Evolutionary conservation across 164 flowering plant species (phyloP), one percentile per base, ranked within the genome.

Genomic region (Aristolochia contorta): DNA sequence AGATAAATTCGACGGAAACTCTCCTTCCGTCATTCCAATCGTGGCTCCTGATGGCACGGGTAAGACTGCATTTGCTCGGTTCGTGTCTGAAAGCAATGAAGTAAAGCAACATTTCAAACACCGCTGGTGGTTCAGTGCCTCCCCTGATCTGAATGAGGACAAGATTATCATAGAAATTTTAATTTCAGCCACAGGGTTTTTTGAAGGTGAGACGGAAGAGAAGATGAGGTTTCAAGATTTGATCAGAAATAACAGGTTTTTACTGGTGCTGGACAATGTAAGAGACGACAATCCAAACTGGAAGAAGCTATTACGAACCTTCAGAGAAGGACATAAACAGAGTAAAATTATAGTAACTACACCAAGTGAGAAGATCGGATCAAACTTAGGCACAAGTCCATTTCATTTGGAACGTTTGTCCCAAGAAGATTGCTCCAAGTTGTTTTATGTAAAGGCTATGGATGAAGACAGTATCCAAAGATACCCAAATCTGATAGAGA

Each of bases 191-290:
- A 27, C 32, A 1, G 10, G 23, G 43, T 10, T 12, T 25, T 58
- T 8, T n/a, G 16, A 4, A 21, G 16, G 18, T 37, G 20, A 16
- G 7, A 43, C 3, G 0, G 27, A 54, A 15, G 15, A 58, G 2
- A 62, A 58, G 14, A 21, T 20, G 0, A 4, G 2, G 18, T 47
- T 65, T 9, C n/a, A 12, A 20, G 25, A 49, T 9, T 12, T 5
- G 14, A 6, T 58, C 33, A 37, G 33, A 16, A 49, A 27, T 6
- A 51, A 50, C 18, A 49, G 30, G 20, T 58, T 50, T 25, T 25
- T 65, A 41, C 56, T 65, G n/a, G 68, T 65, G 16, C 51, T 65
- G 12, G 68, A 65, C 37, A 57, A 65, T 51, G 62, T 65, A 15
- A 50, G 62, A 62, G 46, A 65, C 15, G 49, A 59, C 6, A 10